phyloP scores from a whole-genome alignment of 805 yeast species.

The Pichia rugopelliculosa region DNA sequence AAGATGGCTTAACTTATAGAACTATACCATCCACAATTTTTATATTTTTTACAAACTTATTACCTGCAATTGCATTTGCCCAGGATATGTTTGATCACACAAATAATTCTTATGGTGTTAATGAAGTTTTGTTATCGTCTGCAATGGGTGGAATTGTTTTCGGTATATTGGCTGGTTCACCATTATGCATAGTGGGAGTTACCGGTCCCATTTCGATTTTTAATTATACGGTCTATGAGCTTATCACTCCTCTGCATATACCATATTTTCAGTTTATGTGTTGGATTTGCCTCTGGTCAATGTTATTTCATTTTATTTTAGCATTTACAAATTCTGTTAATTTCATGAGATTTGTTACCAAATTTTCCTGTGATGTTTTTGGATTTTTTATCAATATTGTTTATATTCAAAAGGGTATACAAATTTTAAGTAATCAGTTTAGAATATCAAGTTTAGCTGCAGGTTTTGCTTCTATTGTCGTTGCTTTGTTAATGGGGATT shows the following conservation, averaged over 20 bases:
- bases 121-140: conserved; percentile 76
- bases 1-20: conserved; percentile 77
- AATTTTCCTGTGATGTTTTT: conserved; percentile 85
- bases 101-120: conserved; percentile 78
- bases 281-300: conserved; percentile 91
- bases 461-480: conserved; percentile 60
- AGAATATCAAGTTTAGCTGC: conserved; percentile 26
- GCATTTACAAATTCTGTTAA: conserved; percentile 65
- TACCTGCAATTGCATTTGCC: conserved; percentile 94
- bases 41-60: conserved; percentile 80
- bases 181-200: conserved; percentile 91
- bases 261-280: conserved; percentile 85
- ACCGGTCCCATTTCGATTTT: conserved; percentile 94
- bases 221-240: conserved; percentile 80
- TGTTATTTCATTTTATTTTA: conserved; percentile 68
- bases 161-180: conserved; percentile 84
- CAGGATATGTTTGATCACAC: conserved; percentile 96
- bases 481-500: conserved; percentile 67
- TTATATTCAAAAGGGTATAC: conserved; percentile 86
- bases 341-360: conserved; percentile 62
- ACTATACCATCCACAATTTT: conserved; percentile 78
- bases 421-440: conserved; percentile 71
- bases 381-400: conserved; percentile 86
- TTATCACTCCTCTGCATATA: conserved; percentile 47
- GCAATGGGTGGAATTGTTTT: conserved; percentile 87